Evolutionary conservation across 1,284 basidiomycete genomes (phyloP).

Genomic region (Cryptococcus sp.): DNA sequence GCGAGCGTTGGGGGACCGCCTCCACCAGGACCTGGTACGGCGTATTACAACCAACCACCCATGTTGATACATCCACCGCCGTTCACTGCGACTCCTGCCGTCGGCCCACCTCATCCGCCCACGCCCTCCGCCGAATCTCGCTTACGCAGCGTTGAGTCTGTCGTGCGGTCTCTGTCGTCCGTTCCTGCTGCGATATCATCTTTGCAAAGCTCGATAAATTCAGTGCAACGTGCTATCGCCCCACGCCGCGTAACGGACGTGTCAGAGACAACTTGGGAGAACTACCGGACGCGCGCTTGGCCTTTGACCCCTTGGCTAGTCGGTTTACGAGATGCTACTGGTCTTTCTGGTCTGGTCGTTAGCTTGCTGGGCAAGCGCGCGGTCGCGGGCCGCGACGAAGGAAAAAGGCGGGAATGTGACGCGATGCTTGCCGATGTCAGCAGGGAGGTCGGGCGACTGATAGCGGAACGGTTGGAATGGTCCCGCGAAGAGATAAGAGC

Average conservation of each 20-base stretch:
- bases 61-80: slow-evolving; percentile 21
- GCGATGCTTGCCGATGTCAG: slow-evolving; percentile 25
- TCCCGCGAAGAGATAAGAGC: slow-evolving; percentile 46
- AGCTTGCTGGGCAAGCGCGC: slow-evolving; percentile 37
- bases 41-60: slow-evolving; percentile 15
- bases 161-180: slow-evolving; percentile 18
- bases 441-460: slow-evolving; percentile 35
- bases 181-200: slow-evolving; percentile 19
- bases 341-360: slow-evolving; percentile 40
- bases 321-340: slow-evolving; percentile 37
- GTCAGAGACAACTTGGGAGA: slow-evolving; percentile 38
- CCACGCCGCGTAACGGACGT: slow-evolving; percentile 28
- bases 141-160: slow-evolving; percentile 26
- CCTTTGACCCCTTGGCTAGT: slow-evolving; percentile 49
- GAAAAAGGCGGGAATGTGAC: slow-evolving; percentile 28
- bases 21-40: slow-evolving; percentile 4
- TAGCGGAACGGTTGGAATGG: slow-evolving; percentile 30
- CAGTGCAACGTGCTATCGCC: slow-evolving; percentile 21
- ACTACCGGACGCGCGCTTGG: slow-evolving; percentile 44
- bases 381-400: slow-evolving; percentile 29
- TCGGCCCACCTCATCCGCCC: slow-evolving; percentile 1
- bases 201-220: slow-evolving; percentile 14
- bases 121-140: slow-evolving; percentile 17
- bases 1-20: not conserved
- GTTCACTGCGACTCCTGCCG: slow-evolving; percentile 4